Base-by-base conservation (phyloP, 257 asterid species). In the Jasminum sambac region DNA sequence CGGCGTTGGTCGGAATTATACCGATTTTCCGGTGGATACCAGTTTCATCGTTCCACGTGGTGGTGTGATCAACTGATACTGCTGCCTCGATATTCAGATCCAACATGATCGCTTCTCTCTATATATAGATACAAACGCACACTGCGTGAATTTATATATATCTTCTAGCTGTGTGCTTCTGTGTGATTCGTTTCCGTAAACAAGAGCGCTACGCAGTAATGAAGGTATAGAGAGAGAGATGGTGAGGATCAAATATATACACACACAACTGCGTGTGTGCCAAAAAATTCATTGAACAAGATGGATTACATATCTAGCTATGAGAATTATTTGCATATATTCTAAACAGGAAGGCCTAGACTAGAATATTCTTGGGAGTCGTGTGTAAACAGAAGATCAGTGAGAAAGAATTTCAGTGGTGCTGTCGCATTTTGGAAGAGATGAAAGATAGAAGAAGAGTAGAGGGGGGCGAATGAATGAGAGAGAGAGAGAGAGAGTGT, bases 61-160 rank as follows among this genome's bases (percentile, higher is more conserved):
- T 23, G 38, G 84, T 76, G 68, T n/a, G n/a, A n/a, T 72, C 87
- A 39, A 69, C 66, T 5, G 85, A 78, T 66, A 82, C 76, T 64
- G 67, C 88, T 67, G 88, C 89, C 48, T 84, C 92, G 25, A 81
- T 72, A 74, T 92, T 92, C 74, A 92, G 96, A 92, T 92, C 96
- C 91, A 92, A 85, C 98, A 90, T n/a, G n/a, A n/a, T 86, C 72
- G 79, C 79, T 71, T 75, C 8, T 64, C 59, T 48, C 11, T 48
- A 23, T 48, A n/a, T n/a, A n/a, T 48, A 6, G 36, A 1, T 30
- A 30, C 36, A 30, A 30, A 30, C 36, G 4, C 36, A 30, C 36
- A 30, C 36, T 30, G 36, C n/a, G 6, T 46, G 1, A 9, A 42
- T 48, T 0, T 48, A 0, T 17, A 48, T 48, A 48, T 14, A n/a